Conservation (phyloP, 371 early-diverging fungal genomes). For the Conidiobolus incongruus region DNA sequence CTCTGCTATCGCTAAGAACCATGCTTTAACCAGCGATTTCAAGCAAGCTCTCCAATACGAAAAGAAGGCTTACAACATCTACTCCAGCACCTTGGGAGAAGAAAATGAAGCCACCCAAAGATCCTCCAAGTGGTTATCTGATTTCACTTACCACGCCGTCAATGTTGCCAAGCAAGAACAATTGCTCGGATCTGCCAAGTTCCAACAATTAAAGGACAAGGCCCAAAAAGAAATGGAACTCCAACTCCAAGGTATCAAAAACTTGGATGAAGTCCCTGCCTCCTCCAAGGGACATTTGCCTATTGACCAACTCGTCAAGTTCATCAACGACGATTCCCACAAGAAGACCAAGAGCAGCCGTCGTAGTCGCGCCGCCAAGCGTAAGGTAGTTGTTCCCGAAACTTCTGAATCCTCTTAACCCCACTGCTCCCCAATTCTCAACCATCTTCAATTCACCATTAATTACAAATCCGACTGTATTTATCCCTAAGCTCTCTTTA, state of each 20-base stretch:
- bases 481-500: too few species aligned
- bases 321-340: constrained; percentile 17
- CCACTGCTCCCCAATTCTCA: too few species aligned
- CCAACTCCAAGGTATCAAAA: neutral
- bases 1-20: constrained; percentile 54
- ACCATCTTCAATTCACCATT: too few species aligned
- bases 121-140: constrained; percentile 41
- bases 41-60: constrained; percentile 47
- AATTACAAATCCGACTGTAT: too few species aligned
- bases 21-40: constrained; percentile 52
- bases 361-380: neutral
- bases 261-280: neutral
- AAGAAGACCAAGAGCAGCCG: neutral
- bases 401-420: too few species aligned
- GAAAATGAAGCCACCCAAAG: constrained; percentile 53
- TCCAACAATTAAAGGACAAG: neutral
- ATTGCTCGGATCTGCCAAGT: neutral
- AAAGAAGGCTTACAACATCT: constrained; percentile 43
- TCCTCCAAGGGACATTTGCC: constrained; percentile 24
- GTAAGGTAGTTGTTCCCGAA: too few species aligned
- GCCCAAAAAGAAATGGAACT: neutral
- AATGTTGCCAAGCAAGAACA: constrained; percentile 4
- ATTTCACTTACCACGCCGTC: constrained; percentile 32
- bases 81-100: constrained; percentile 34
- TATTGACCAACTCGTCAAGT: constrained; percentile 31